Evolutionary conservation across 257 asterid species (phyloP).

Genomic region (Solanum gandarillasii): DNA sequence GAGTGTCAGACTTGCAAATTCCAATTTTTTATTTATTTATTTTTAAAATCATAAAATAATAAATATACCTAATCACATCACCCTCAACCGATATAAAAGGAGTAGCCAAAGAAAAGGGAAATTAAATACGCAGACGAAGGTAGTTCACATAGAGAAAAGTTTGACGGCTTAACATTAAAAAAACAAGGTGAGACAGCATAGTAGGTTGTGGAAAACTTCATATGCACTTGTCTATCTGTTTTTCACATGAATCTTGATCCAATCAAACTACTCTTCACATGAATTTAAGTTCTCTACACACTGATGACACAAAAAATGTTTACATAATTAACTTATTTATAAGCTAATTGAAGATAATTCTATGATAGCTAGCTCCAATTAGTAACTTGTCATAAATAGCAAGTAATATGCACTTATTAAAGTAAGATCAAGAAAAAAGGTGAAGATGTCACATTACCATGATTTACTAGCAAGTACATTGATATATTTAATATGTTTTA

Average conservation of each 20-base stretch:
- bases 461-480: not conserved
- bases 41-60: not conserved
- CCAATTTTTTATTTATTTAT: not conserved
- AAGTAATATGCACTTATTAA: not conserved
- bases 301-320: not conserved
- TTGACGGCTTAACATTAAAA: not conserved
- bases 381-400: not conserved
- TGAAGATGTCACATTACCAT: not conserved
- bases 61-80: not conserved
- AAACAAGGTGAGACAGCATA: not conserved
- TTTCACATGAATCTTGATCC: constrained; percentile 1
- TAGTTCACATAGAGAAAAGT: not conserved
- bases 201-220: not conserved
- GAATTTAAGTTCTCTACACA: not conserved
- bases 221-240: not conserved
- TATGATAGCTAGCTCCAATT: not conserved
- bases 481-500: not conserved
- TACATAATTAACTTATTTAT: not conserved
- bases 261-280: not conserved
- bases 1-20: not conserved
- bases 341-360: not conserved
- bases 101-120: not conserved
- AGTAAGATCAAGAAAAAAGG: not conserved
- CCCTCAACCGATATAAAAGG: not conserved
- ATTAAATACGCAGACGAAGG: not conserved